These are phyloP conservation scores for Tardiomyces blankii DNA, from an alignment of 1,139 yeast genomes.

Conservation along the genomic window DNA sequence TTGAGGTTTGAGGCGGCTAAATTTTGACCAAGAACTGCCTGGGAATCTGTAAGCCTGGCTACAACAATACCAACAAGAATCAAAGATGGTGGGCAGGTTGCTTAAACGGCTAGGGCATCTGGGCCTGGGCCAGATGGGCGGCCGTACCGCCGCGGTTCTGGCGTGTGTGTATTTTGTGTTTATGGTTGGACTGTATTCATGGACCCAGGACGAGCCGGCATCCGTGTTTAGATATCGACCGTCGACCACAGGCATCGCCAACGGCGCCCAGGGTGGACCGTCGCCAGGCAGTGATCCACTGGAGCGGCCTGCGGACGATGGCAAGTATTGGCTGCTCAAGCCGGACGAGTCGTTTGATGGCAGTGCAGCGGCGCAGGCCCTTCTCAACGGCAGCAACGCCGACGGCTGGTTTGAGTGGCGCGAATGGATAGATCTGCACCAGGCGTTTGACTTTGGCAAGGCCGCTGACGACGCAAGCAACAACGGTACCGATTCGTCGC, in stretches of 20 bases:
- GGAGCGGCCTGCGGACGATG: neutral
- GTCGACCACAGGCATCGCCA: neutral
- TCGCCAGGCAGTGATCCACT: neutral
- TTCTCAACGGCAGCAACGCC: neutral
- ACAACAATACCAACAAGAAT: too few species aligned
- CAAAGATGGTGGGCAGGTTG: too few species aligned
- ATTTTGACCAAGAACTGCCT: too few species aligned
- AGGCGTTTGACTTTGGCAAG: conserved; percentile 6
- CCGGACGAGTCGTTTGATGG: neutral
- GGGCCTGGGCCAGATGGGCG: neutral
- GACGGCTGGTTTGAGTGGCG: conserved; percentile 8
- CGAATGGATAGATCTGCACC: conserved; percentile 11
- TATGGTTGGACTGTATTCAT: neutral
- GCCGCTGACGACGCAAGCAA: conserved; percentile 2
- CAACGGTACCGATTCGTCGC: conserved; percentile 2
- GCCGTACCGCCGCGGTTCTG: neutral
- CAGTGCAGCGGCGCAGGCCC: neutral
- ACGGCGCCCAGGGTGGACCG: neutral
- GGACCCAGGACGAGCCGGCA: neutral
- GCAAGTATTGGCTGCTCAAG: neutral
- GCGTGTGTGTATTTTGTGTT: neutral
- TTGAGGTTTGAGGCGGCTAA: too few species aligned
- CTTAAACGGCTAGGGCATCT: too few species aligned
- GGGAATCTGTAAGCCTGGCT: too few species aligned
- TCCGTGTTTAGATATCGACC: neutral